Conservation (phyloP, 2,329 filamentous ascomycete genomes). For the Balansia obtecta region DNA sequence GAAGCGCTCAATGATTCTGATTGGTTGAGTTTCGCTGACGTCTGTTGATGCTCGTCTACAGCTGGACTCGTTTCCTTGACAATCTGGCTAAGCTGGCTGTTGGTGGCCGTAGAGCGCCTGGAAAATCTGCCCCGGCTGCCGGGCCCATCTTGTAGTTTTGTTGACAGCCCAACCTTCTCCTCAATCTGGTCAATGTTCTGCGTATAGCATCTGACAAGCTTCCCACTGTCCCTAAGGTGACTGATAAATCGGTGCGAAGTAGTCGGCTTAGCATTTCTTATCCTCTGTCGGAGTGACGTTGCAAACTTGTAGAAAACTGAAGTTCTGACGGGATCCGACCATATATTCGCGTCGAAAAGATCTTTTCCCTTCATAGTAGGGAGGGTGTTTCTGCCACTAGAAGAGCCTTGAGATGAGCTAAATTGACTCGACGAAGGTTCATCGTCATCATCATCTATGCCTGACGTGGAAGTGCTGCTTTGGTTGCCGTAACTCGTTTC, state of each 20-base stretch:
- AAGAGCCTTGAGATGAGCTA: conserved; percentile 26
- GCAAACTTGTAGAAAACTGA: conserved; percentile 63
- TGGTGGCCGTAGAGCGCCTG: conserved; percentile 28
- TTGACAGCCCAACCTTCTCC: conserved; percentile 54
- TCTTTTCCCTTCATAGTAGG: conserved; percentile 59
- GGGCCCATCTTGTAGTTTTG: conserved; percentile 46
- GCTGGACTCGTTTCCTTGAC: conserved; percentile 19
- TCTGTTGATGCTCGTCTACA: conserved; percentile 7
- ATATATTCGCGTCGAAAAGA: conserved; percentile 59
- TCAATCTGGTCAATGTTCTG: conserved; percentile 68
- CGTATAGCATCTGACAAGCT: conserved; percentile 60
- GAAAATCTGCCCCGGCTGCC: conserved; percentile 50
- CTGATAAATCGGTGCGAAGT: conserved; percentile 57
- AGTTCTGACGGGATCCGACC: conserved; percentile 54
- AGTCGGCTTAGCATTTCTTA: conserved; percentile 50
- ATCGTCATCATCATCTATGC: conserved; percentile 28
- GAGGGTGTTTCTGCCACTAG: conserved; percentile 23
- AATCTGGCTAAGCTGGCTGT: conserved; percentile 23
- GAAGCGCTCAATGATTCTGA: neutral
- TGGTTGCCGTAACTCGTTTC: conserved; percentile 22
- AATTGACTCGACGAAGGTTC: conserved; percentile 26
- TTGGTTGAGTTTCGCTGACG: conserved; percentile 6
- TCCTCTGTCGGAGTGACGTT: conserved; percentile 52
- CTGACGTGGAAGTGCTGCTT: conserved; percentile 29
- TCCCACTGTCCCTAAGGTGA: conserved; percentile 52